phyloP scores from a whole-genome alignment of 352 stramenopile genomes.

The Globisporangium apiculatum region DNA sequence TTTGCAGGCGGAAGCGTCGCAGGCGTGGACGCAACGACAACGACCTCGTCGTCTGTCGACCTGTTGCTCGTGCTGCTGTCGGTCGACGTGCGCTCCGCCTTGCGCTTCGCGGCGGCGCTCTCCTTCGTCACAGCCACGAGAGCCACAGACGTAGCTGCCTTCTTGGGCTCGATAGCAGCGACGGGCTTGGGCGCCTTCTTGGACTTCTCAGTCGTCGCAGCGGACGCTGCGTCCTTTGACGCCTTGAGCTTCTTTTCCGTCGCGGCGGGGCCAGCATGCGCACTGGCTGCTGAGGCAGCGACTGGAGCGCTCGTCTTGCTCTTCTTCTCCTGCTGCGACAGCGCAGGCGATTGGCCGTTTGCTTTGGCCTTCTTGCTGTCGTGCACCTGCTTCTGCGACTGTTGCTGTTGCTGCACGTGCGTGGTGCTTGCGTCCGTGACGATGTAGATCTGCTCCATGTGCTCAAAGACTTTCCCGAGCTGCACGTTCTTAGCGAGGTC shows the following conservation, averaged over 20 bases:
- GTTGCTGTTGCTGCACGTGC: neutral
- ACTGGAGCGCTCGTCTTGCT: constrained; percentile 17
- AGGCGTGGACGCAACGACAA: neutral
- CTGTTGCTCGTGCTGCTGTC: neutral
- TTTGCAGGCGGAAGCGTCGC: neutral
- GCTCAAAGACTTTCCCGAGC: constrained; percentile 60
- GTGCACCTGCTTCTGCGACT: constrained; percentile 1
- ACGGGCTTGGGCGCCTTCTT: constrained; percentile 3
- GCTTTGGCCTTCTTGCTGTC: constrained; percentile 6
- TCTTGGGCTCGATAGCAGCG: neutral
- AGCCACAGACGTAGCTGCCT: neutral
- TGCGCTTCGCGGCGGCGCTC: neutral
- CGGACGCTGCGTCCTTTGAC: constrained; percentile 3
- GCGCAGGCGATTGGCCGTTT: constrained; percentile 5
- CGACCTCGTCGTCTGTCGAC: neutral
- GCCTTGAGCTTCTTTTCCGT: too few relatives aligned
- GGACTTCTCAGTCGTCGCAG: constrained; percentile 2
- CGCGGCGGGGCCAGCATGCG: too few relatives aligned
- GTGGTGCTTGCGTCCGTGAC: constrained; percentile 24
- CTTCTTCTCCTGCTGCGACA: constrained; percentile 15
- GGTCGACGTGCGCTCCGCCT: neutral
- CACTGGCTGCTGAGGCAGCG: constrained; percentile 9
- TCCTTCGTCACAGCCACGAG: constrained; percentile 6
- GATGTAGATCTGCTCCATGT: constrained; percentile 81
- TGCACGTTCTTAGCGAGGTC: constrained; percentile 77